phyloP scores from a whole-genome alignment of 202 grass and related monocot species.

The Schoenoplectus tabernaemontani region DNA sequence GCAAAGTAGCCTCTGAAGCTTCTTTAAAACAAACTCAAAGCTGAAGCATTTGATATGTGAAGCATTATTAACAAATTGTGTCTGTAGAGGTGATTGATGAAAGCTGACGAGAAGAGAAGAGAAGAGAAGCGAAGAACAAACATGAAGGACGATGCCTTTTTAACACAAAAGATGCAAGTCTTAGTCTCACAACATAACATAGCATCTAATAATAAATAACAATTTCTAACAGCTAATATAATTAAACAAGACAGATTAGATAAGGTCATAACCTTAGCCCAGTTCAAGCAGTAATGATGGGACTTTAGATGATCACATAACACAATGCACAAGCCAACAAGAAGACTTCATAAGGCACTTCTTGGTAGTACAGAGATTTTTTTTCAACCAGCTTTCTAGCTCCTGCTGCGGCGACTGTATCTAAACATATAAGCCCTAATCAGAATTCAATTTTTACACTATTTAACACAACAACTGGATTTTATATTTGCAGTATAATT shows the following conservation, averaged over 20 bases:
- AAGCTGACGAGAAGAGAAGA: conserved; percentile 27
- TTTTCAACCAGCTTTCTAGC: conserved; percentile 32
- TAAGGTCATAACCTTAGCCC: conserved; percentile 83
- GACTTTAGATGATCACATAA: conserved; percentile 36
- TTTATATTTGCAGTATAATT: background rate
- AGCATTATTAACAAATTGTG: conserved; percentile 2
- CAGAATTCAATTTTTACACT: conserved; percentile 2
- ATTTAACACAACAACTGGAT: conserved; percentile 10
- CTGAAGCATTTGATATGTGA: conserved; percentile 14
- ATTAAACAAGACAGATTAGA: conserved; percentile 41
- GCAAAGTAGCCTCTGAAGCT: conserved; percentile 1
- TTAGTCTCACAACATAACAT: conserved; percentile 57
- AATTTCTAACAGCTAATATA: conserved; percentile 28
- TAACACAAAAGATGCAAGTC: conserved; percentile 73
- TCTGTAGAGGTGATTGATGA: conserved; percentile 15
- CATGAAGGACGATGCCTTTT: conserved; percentile 69
- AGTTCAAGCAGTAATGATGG: conserved; percentile 66
- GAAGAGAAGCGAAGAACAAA: conserved; percentile 66
- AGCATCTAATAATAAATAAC: conserved; percentile 22
- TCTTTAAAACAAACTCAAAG: conserved; percentile 14
- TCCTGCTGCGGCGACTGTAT: conserved; percentile 47
- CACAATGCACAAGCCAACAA: conserved; percentile 43
- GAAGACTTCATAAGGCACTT: conserved; percentile 26
- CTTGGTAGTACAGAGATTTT: conserved; percentile 12
- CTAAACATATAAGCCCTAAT: conserved; percentile 30